Conservation (phyloP, 225 moss, liverwort and hornwort species). For the Antitrichia curtipendula region DNA sequence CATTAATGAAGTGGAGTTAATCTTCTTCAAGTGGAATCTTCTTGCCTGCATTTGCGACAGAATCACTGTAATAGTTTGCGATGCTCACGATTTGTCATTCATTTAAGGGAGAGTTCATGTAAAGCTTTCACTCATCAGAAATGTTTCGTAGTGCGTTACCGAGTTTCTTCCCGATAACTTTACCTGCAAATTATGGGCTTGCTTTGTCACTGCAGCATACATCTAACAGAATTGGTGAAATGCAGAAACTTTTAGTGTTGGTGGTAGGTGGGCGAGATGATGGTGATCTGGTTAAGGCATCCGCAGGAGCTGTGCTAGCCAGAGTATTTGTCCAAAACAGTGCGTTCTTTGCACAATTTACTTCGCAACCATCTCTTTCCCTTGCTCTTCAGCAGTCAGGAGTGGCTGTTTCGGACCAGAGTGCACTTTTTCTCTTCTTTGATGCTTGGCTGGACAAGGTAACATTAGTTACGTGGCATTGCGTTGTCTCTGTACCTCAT, state of each 20-base stretch:
- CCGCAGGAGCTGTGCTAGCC: slow-evolving; percentile 90
- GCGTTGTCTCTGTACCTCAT: neutral
- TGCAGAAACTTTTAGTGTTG: slow-evolving; percentile 86
- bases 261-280: slow-evolving; percentile 91
- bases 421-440: slow-evolving; percentile 93
- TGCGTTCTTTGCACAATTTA: slow-evolving; percentile 86
- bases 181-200: neutral
- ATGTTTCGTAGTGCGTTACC: neutral
- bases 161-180: neutral
- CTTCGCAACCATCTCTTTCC: slow-evolving; percentile 85
- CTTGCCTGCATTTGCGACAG: neutral
- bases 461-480: slow-evolving; percentile 3
- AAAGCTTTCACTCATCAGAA: neutral
- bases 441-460: slow-evolving; percentile 99
- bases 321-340: slow-evolving; percentile 96
- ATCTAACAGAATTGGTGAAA: neutral
- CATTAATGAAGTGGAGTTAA: neutral
- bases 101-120: neutral
- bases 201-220: neutral
- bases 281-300: slow-evolving; percentile 88
- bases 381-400: slow-evolving; percentile 91
- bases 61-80: neutral
- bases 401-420: slow-evolving; percentile 78
- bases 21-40: neutral
- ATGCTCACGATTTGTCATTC: neutral